Conservation (phyloP, 306 rosid genomes). For the Cajanus cajan region DNA sequence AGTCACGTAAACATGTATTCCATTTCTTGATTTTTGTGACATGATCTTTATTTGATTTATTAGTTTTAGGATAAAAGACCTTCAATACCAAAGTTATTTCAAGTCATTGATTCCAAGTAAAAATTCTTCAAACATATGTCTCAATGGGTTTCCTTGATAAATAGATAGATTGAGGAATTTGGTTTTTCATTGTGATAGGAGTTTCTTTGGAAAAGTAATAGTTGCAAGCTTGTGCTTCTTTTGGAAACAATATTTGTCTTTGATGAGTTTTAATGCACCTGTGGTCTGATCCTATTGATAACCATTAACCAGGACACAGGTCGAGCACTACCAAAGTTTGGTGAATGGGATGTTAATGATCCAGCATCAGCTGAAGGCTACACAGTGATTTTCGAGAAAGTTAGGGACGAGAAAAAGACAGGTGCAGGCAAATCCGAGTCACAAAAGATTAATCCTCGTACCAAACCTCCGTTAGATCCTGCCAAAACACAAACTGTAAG, state of each 20-base stretch:
- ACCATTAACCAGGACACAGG: conserved; percentile 52
- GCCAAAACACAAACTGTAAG: not conserved
- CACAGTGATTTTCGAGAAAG: conserved; percentile 78
- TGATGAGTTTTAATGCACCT: no score
- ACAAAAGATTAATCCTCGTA: not conserved
- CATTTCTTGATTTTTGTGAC: not conserved
- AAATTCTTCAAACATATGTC: no score
- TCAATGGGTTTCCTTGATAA: no score
- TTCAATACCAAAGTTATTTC: no score
- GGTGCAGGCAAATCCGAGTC: not conserved
- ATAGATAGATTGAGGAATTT: no score
- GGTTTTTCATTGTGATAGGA: no score
- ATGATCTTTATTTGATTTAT: not conserved
- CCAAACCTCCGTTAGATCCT: not conserved
- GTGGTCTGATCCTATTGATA: no score
- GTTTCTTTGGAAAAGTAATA: no score
- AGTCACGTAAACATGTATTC: not conserved
- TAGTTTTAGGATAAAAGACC: not conserved
- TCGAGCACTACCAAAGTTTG: conserved; percentile 73
- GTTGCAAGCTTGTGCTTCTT: no score
- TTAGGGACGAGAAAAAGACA: conserved; percentile 69
- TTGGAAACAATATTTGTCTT: no score
- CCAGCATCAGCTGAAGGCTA: conserved; percentile 85
- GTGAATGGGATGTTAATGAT: conserved; percentile 85
- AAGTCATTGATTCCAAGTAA: no score